phyloP scores from a whole-genome alignment of 169 alveolate species.

The Cryptosporidium bovis region DNA sequence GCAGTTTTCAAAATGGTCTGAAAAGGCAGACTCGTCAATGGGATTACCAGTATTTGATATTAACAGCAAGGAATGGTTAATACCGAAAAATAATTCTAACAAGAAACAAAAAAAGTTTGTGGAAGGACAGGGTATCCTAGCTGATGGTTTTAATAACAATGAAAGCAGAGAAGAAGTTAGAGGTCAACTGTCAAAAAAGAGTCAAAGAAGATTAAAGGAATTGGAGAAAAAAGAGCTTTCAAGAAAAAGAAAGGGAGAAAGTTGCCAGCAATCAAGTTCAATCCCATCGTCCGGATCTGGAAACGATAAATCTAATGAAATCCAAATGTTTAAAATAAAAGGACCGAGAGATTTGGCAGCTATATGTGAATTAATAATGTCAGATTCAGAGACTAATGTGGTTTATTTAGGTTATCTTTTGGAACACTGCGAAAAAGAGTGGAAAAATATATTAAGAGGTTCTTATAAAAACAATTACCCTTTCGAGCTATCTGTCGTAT shows the following conservation, averaged over 20 bases:
- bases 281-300: neutral
- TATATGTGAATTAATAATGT: slow-evolving; percentile 40
- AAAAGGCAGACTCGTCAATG: slow-evolving; percentile 18
- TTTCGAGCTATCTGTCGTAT: slow-evolving; percentile 16
- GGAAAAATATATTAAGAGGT: neutral
- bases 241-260: slow-evolving; percentile 5
- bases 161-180: no score
- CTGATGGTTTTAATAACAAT: neutral
- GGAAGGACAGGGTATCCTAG: neutral
- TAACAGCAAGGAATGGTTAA: slow-evolving; percentile 41
- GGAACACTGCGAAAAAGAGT: slow-evolving; percentile 7
- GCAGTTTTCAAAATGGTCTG: slow-evolving; percentile 56
- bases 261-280: neutral
- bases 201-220: slow-evolving; percentile 27
- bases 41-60: slow-evolving; percentile 53
- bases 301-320: neutral
- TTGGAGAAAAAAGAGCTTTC: slow-evolving; percentile 18
- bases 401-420: slow-evolving; percentile 8
- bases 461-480: neutral
- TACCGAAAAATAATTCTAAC: slow-evolving; percentile 3
- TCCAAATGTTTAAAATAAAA: slow-evolving; percentile 11
- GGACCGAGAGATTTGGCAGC: slow-evolving; percentile 55
- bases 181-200: slow-evolving; percentile 14
- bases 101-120: slow-evolving; percentile 11
- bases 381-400: slow-evolving; percentile 46